phyloP scores from a whole-genome alignment of 176 grass and related monocot species.

The Oryza brachyantha region DNA sequence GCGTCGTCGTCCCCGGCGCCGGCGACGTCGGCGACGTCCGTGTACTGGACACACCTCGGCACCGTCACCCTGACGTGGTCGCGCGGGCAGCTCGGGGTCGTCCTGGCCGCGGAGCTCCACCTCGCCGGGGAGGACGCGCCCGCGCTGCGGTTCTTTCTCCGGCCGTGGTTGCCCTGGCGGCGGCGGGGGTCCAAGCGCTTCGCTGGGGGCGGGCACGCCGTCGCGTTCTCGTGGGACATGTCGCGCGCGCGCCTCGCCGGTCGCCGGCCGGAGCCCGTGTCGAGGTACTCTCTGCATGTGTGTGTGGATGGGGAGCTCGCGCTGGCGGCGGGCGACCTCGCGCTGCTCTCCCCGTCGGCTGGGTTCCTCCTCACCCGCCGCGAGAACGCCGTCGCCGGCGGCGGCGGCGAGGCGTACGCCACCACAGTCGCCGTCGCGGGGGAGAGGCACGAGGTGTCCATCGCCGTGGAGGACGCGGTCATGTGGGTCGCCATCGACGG shows the following conservation, averaged over 20 bases:
- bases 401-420: constrained; percentile 36
- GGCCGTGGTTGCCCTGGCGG: constrained; percentile 45
- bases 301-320: constrained; percentile 54
- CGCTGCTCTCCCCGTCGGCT: neutral
- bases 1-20: neutral
- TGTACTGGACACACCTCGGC: constrained; percentile 60
- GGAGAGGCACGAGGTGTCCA: constrained; percentile 42
- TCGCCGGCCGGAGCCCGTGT: constrained; percentile 46
- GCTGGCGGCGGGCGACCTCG: constrained; percentile 52
- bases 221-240: constrained; percentile 61
- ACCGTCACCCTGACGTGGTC: constrained; percentile 43
- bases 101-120: constrained; percentile 33
- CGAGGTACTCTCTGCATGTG: constrained; percentile 41
- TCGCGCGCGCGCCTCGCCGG: constrained; percentile 36
- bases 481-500: constrained; percentile 67
- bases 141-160: constrained; percentile 30
- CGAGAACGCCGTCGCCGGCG: constrained; percentile 28
- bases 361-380: constrained; percentile 43
- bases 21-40: constrained; percentile 39
- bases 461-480: constrained; percentile 34
- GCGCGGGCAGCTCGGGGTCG: constrained; percentile 36
- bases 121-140: constrained; percentile 16
- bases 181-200: constrained; percentile 35
- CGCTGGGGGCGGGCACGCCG: constrained; percentile 8
- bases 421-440: constrained; percentile 44